Evolutionary conservation across 176 grass and related monocot genomes (phyloP).

Genomic region (Musa acuminata): DNA sequence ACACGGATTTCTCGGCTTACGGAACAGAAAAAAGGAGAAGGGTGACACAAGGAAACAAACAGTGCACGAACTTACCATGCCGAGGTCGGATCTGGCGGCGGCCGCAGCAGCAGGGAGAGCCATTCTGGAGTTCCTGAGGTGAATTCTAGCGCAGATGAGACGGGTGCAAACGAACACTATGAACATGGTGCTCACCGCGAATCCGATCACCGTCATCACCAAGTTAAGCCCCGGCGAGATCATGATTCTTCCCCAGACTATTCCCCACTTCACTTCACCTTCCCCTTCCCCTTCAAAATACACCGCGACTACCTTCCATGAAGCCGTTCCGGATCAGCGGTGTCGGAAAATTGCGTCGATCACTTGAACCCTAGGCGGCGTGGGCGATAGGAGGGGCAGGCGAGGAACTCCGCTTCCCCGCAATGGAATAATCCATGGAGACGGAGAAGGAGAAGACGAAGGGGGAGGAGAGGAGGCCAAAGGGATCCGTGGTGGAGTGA

Average conservation of each 20-base stretch:
- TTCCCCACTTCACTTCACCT: no score
- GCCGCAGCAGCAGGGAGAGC: constrained; percentile 11
- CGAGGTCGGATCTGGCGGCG: constrained; percentile 21
- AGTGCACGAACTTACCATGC: not conserved
- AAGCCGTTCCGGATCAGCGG: not conserved
- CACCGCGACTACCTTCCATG: not conserved
- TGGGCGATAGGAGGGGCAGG: not conserved
- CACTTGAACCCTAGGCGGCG: not conserved
- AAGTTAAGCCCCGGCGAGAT: constrained; percentile 33
- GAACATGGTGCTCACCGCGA: constrained; percentile 45
- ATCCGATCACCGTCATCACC: constrained; percentile 71
- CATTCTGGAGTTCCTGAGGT: constrained; percentile 26
- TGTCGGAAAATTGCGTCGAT: not conserved
- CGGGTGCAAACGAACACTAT: constrained; percentile 62
- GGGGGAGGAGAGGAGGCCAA: not conserved
- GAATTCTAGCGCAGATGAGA: constrained; percentile 67
- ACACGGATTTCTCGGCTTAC: not conserved
- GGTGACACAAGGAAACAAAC: not conserved
- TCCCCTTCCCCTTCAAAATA: not conserved
- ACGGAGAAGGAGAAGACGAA: not conserved
- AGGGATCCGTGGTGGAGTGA: no score
- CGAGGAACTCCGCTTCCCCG: not conserved
- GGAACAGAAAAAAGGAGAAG: not conserved
- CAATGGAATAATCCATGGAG: not conserved
- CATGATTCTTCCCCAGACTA: constrained; percentile 2